A percentile compares a stretch with the other conserved stretches of the same genome.
phyloP scores from a whole-genome alignment of 2,329 filamentous ascomycete species.

The Podosphaera fusca region DNA sequence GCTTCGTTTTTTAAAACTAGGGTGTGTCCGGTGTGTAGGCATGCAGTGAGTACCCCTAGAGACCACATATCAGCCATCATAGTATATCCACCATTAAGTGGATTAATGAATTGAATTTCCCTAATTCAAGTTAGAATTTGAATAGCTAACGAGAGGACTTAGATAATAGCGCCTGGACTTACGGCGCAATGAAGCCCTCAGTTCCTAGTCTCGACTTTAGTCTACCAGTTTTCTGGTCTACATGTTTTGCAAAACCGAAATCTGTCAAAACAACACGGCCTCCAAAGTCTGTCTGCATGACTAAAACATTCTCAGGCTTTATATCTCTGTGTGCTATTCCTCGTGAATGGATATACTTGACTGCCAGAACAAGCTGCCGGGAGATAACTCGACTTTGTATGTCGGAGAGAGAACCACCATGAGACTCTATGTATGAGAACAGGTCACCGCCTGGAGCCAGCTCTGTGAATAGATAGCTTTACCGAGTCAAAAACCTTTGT shows the following conservation, averaged over 20 bases:
- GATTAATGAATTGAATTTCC: slow-evolving; percentile 7
- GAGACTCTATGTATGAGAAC: slow-evolving; percentile 12
- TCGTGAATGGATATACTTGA: slow-evolving; percentile 82
- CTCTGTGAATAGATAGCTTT: slow-evolving; percentile 32
- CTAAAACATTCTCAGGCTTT: slow-evolving; percentile 91
- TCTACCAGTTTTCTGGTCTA: slow-evolving; percentile 6
- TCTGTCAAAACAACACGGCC: slow-evolving; percentile 93
- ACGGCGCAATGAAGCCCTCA: slow-evolving; percentile 15
- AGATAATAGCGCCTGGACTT: slow-evolving; percentile 2
- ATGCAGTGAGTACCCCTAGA: slow-evolving; percentile 12
- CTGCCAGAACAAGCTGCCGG: slow-evolving; percentile 53
- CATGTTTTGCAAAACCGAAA: slow-evolving; percentile 43
- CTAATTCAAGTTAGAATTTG: slow-evolving; percentile 4
- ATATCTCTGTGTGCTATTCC: slow-evolving; percentile 92
- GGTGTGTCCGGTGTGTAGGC: slow-evolving; percentile 10
- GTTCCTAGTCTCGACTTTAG: slow-evolving; percentile 14
- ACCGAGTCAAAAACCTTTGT: slow-evolving; percentile 1
- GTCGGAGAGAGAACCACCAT: slow-evolving; percentile 10
- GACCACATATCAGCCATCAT: slow-evolving; percentile 15
- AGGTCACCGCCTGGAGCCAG: slow-evolving; percentile 25
- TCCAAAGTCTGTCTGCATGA: slow-evolving; percentile 51
- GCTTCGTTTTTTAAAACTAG: slow-evolving; percentile 7
- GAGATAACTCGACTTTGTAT: slow-evolving; percentile 11
- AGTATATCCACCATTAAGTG: slow-evolving; percentile 10
- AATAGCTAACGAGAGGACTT: not conserved